Conservation (phyloP, 257 asterid species). For the Gardenia jasminoides region DNA sequence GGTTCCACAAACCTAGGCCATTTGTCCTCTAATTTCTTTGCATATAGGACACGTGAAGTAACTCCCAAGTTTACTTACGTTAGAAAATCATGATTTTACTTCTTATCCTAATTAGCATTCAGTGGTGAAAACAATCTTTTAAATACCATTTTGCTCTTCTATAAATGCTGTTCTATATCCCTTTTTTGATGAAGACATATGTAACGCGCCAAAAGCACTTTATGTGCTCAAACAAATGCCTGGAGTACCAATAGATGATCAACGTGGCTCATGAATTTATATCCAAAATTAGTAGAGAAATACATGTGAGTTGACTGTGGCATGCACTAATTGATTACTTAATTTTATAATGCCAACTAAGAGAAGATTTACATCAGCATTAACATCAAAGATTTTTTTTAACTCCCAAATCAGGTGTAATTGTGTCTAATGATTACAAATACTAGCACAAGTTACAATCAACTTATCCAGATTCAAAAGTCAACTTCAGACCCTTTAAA, state of each 20-base stretch:
- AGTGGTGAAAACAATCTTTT: neutral
- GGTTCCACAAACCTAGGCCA: too few species aligned
- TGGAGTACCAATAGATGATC: neutral
- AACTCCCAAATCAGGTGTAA: conserved; percentile 57
- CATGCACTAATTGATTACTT: conserved; percentile 12
- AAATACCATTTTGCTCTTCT: neutral
- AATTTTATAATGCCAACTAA: conserved; percentile 27
- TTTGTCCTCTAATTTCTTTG: too few species aligned
- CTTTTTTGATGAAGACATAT: neutral
- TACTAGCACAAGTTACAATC: conserved; percentile 4
- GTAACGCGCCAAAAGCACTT: conserved; percentile 6
- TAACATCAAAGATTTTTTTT: conserved; percentile 36
- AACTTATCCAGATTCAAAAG: conserved; percentile 17
- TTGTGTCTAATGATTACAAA: conserved; percentile 16
- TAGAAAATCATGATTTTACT: too few species aligned
- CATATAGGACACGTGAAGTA: too few species aligned
- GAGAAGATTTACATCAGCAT: conserved; percentile 22
- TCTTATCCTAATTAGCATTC: neutral
- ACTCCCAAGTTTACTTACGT: too few species aligned
- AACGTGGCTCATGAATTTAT: neutral
- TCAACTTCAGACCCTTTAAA: conserved; percentile 33
- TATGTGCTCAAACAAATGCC: neutral
- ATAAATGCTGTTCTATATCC: neutral
- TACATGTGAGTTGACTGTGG: conserved; percentile 21
- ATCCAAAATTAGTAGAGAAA: neutral